A percentile compares a stretch with the other conserved stretches of the same genome.
Evolutionary conservation across 2,329 filamentous ascomycete genomes (phyloP).

Genomic region (Leptographium procerum): DNA sequence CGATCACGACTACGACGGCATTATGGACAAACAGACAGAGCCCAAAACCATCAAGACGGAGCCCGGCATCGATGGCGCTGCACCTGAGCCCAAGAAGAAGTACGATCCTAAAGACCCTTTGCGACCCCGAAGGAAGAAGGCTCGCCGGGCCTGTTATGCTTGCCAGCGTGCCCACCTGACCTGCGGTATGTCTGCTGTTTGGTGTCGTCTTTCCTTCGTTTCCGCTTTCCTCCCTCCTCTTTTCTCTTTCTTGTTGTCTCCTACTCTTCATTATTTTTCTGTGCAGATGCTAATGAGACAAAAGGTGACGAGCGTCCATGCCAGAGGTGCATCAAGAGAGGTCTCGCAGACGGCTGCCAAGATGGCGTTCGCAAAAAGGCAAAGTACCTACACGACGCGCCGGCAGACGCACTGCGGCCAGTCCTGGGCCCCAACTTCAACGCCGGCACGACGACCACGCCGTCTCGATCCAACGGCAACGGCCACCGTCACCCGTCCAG

Average conservation of each 20-base stretch:
- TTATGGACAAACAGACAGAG: constrained; percentile 40
- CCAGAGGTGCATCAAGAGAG: constrained; percentile 85
- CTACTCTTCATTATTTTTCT: no score
- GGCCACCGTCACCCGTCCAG: constrained; percentile 36
- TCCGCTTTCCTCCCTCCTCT: no score
- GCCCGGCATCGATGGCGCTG: constrained; percentile 6
- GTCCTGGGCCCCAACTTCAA: constrained; percentile 65
- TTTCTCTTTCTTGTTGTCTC: no score
- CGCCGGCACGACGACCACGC: constrained; percentile 22
- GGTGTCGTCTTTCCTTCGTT: not conserved
- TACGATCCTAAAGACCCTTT: constrained; percentile 79
- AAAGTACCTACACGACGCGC: constrained; percentile 95
- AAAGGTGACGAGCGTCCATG: constrained; percentile 94
- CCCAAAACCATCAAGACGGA: constrained; percentile 20
- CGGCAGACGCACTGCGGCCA: constrained; percentile 78
- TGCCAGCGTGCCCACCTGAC: constrained; percentile 96
- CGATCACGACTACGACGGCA: constrained; percentile 37
- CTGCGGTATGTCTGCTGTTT: constrained; percentile 62
- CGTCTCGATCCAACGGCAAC: constrained; percentile 32
- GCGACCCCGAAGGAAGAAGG: constrained; percentile 88
- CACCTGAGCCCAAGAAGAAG: constrained; percentile 50
- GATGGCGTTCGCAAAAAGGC: constrained; percentile 98
- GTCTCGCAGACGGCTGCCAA: constrained; percentile 81
- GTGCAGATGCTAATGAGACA: constrained; percentile 8
- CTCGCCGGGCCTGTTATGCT: constrained; percentile 85